A percentile compares a stretch with the other conserved stretches of the same genome.
These are phyloP conservation scores for Lachancea thermotolerans DNA, from an alignment of 805 yeast species.

Conservation along the genomic window DNA sequence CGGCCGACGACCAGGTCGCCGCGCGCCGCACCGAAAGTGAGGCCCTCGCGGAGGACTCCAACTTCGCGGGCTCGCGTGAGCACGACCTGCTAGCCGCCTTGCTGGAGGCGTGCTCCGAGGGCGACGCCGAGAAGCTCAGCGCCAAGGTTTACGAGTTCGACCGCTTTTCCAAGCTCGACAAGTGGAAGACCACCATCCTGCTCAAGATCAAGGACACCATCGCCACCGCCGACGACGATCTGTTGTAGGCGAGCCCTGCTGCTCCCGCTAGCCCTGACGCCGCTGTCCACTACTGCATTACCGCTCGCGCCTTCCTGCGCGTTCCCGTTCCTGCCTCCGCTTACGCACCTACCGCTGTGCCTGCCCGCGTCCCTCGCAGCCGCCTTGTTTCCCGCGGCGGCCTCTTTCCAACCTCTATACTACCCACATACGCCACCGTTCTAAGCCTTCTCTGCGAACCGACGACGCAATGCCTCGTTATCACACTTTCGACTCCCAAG, in stretches of 20 bases:
- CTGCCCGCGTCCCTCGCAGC: too few relatives aligned
- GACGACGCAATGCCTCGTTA: too few relatives aligned
- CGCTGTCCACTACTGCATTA: too few relatives aligned
- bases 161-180: conserved; percentile 81
- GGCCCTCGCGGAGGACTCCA: conserved; percentile 64
- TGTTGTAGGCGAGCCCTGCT: conserved; percentile 6
- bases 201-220: conserved; percentile 73
- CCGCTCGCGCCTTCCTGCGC: too few relatives aligned
- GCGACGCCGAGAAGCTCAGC: conserved; percentile 71
- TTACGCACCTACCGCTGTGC: too few relatives aligned
- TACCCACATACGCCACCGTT: too few relatives aligned
- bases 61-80: conserved; percentile 70
- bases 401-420: too few relatives aligned
- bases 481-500: too few relatives aligned
- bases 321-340: too few relatives aligned
- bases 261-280: too few relatives aligned
- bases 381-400: too few relatives aligned
- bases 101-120: conserved; percentile 67
- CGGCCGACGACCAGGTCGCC: conserved; percentile 80
- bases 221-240: conserved; percentile 66
- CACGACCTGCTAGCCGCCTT: conserved; percentile 58
- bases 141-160: conserved; percentile 76
- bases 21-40: conserved; percentile 66
- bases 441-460: too few relatives aligned
- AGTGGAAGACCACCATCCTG: conserved; percentile 79